Base-by-base conservation (phyloP, 2,329 filamentous ascomycete genomes). In the Fusarium odoratissimum region DNA sequence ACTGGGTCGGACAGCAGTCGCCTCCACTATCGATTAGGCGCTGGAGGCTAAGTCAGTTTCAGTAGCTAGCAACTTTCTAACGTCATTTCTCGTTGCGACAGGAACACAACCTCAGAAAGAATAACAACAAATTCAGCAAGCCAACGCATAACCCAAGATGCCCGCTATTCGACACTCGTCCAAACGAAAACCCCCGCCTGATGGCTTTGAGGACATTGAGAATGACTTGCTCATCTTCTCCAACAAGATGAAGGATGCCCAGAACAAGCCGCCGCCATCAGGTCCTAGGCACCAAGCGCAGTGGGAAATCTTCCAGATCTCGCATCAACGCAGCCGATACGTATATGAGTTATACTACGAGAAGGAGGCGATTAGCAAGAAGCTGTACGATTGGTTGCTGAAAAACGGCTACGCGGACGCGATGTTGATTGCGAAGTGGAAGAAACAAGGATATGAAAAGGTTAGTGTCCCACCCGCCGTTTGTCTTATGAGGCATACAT, bases 381-480 rank as follows among this genome's bases (percentile, higher is more conserved):
- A 92, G 83, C 87, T 99, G 25, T 99, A 99, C 83, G 96, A 98
- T 76, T 99, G 94, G 92, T 85, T 98, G 73, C 86, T 99, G 67
- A 99, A 99, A 89, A 98, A 99, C 80, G 91, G 92, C 55, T 98
- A 99, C 81, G 96, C 95, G 9, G 96, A 99, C 83, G 91, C 93
- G 49, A 96, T 95, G 86, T 85, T 99, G 79, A 98, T 99, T 80
- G 96, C 96, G 19, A 99, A 99, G 85, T 99, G 96, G 96, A 99
- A 99, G 90, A 99, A 99, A 86, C 93, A 97, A 79, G 96, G 96
- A 21, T 99, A 99, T 79, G 96, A 99, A 83, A 98, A 98, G 91
- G 93, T 94, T 82, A 57, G 87, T 81, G 4, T 40, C n/a, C 44
- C n/a, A 33, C 6, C 57, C 38, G n/a, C 40, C 14, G 5, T 42